Evolutionary conservation across 768 basidiomycete species (phyloP).

Genomic region (Agrocybe pediades): DNA sequence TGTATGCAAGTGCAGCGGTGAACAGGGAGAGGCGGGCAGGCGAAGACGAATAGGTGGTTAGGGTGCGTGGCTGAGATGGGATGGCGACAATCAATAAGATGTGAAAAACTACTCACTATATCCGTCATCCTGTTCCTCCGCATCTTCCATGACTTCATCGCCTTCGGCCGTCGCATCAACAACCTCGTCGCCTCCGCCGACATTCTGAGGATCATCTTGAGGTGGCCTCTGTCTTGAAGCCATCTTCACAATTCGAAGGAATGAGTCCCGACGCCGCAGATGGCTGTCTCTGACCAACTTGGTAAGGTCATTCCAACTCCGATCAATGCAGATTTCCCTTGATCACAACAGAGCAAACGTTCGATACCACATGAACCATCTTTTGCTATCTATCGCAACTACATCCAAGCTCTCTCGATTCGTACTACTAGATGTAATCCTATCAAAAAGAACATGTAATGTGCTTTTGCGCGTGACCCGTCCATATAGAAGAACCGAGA

Average conservation of each 20-base stretch:
- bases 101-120: conserved; percentile 64
- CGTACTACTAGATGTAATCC: conserved; percentile 4
- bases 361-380: background rate
- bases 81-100: background rate
- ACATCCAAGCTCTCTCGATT: too few species aligned
- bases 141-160: conserved; percentile 84
- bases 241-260: conserved; percentile 27
- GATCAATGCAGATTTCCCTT: conserved; percentile 21
- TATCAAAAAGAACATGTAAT: conserved; percentile 50
- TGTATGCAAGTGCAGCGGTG: conserved; percentile 12
- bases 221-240: conserved; percentile 38
- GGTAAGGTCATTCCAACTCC: conserved; percentile 36
- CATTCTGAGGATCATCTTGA: conserved; percentile 48
- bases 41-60: conserved; percentile 13
- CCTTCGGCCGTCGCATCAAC: conserved; percentile 60
- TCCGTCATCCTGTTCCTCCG: conserved; percentile 73
- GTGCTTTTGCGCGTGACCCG: conserved; percentile 42
- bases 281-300: conserved; percentile 14
- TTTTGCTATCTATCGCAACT: conserved; percentile 2
- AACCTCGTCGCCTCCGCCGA: conserved; percentile 63
- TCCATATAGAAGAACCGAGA: conserved; percentile 65
- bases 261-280: conserved; percentile 12
- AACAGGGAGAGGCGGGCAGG: conserved; percentile 14
- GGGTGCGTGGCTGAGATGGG: background rate
- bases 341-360: background rate